Base-by-base conservation (phyloP, 257 asterid species). In the Plantago major region DNA sequence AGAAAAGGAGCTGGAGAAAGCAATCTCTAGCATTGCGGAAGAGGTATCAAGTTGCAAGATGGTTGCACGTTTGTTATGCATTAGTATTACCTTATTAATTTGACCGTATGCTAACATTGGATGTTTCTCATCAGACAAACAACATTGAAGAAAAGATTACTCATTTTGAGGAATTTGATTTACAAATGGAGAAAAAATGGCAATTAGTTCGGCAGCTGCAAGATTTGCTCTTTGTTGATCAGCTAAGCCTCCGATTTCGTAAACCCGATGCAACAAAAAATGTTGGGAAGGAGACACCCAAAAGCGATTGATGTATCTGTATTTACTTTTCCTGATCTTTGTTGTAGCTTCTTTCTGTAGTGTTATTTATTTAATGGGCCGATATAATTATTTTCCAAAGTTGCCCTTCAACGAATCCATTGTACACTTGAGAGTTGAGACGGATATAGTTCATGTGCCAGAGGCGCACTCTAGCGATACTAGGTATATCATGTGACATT, bases 101-200 rank as follows among this genome's bases (percentile, higher is more conserved):
- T 59, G 42, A 22, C 11, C 64, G 63, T 66, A 18, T 19, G 42
- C 13, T 46, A 7, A 33, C 8, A 33, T 33, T 33, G 40, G 40
- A 1, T 33, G 40, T 10, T 54, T 10, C 33, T 67, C n/a, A 46
- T 45, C 86, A 92, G 97, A 65, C 81, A 1, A 85, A 74, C 75
- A 88, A 79, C 73, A 64, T 87, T 46, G 84, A 84, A 60, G 92
- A 82, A 58, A 85, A 76, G 77, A 78, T 93, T 62, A 40, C 62
- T 64, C 74, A 65, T 46, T 89, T 87, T 56, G 97, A 93, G 82
- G 94, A 89, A 55, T 13, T 78, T 19, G 99, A 93, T 8, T 69
- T 79, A 30, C 89, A 69, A 71, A 56, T 77, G 71, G 96, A 85
- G 87, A 82, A 46, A 75, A 79, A 77, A 69, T 67, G 73, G 76